Conservation (phyloP, 345 rosid species). For the Citrus sinensis region DNA sequence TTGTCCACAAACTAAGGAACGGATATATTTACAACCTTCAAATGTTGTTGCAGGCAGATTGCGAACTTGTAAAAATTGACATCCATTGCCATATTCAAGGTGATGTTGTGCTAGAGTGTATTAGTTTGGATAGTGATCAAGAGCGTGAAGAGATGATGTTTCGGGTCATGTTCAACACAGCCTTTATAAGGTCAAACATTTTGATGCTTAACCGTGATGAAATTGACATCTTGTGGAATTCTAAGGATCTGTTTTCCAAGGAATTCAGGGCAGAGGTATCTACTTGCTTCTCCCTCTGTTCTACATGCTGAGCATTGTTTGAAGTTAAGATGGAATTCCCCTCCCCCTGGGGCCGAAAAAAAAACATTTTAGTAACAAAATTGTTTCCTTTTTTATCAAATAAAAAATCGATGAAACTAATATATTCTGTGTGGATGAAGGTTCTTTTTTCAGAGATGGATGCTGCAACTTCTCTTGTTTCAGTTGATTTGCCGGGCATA, state of each 20-base stretch:
- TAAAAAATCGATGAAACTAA: neutral
- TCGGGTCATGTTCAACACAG: slow-evolving; percentile 72
- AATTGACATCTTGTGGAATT: slow-evolving; percentile 65
- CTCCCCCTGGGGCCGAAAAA: too few relatives aligned
- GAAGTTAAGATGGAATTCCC: neutral
- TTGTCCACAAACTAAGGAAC: neutral
- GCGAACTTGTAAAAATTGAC: slow-evolving; percentile 61
- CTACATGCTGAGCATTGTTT: neutral
- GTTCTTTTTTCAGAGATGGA: slow-evolving; percentile 72
- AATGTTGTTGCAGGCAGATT: slow-evolving; percentile 61
- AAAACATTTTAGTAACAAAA: neutral
- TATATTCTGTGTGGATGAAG: slow-evolving; percentile 41
- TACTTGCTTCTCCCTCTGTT: slow-evolving; percentile 4
- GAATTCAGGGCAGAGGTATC: slow-evolving; percentile 74
- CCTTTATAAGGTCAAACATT: slow-evolving; percentile 66
- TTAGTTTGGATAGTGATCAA: slow-evolving; percentile 49
- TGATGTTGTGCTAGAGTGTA: slow-evolving; percentile 81
- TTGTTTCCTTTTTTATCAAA: neutral
- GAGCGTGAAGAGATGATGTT: slow-evolving; percentile 72
- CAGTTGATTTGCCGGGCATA: slow-evolving; percentile 44
- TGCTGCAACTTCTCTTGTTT: slow-evolving; percentile 35
- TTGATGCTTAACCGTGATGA: slow-evolving; percentile 62
- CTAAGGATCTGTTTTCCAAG: slow-evolving; percentile 57
- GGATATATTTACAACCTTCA: slow-evolving; percentile 20
- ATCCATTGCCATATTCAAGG: slow-evolving; percentile 68